Percentiles rank a stretch among this genome's conserved stretches.
phyloP scores from a whole-genome alignment of 768 basidiomycete species.

The Mycena amicta region DNA sequence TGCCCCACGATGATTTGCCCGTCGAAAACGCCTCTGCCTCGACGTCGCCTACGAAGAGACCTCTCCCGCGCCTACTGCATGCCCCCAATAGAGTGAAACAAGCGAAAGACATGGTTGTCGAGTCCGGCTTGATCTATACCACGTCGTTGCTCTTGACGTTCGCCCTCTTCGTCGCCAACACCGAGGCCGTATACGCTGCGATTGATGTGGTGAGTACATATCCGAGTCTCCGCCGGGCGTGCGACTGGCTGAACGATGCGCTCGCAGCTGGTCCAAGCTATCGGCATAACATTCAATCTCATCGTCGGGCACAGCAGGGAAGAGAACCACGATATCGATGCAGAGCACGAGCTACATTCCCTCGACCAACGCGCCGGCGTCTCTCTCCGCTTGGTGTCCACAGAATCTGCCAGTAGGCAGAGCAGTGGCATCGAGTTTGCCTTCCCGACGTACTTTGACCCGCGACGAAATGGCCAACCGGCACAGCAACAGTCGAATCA shows the following conservation, averaged over 20 bases:
- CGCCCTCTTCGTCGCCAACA: slow-evolving; percentile 9
- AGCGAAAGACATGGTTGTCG: slow-evolving; percentile 5
- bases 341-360: not conserved
- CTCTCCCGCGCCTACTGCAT: not conserved
- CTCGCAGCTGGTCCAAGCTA: slow-evolving; percentile 14
- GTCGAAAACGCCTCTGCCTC: not conserved
- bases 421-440: slow-evolving; percentile 22
- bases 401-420: slow-evolving; percentile 2
- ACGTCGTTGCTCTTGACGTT: slow-evolving; percentile 7
- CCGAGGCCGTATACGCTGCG: slow-evolving; percentile 3
- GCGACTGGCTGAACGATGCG: not conserved
- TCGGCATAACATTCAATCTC: slow-evolving; percentile 22
- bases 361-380: not conserved
- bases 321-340: not conserved
- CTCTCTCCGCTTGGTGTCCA: slow-evolving; percentile 8
- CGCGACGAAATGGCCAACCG: too few relatives aligned
- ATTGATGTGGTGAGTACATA: slow-evolving; percentile 9
- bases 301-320: slow-evolving; percentile 8
- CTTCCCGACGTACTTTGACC: slow-evolving; percentile 13
- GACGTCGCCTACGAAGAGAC: not conserved
- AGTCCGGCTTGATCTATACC: slow-evolving; percentile 18
- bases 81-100: not conserved
- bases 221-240: not conserved
- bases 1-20: not conserved
- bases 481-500: too few relatives aligned